Conservation (phyloP, 768 basidiomycete species). For the Pulveroboletus sp. region DNA sequence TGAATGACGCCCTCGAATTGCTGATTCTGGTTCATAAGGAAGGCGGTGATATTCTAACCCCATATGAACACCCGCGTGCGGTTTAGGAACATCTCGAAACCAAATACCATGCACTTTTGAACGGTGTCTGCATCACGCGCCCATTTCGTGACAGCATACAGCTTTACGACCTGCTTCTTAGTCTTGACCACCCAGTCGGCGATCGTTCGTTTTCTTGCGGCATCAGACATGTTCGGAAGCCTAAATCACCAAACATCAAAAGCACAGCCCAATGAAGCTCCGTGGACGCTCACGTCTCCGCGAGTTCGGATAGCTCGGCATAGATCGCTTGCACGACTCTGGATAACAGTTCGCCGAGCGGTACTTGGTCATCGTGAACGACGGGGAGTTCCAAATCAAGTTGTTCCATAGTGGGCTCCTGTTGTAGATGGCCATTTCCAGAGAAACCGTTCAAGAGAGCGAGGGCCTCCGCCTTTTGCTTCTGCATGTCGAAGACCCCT, state of each 20-base stretch:
- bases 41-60: slow-evolving; percentile 76
- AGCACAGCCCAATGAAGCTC: not conserved
- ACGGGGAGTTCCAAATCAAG: slow-evolving; percentile 71
- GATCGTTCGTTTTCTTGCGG: slow-evolving; percentile 70
- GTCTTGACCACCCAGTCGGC: slow-evolving; percentile 90
- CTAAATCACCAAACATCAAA: slow-evolving; percentile 29
- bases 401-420: slow-evolving; percentile 44
- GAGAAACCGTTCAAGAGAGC: slow-evolving; percentile 26
- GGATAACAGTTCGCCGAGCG: slow-evolving; percentile 68
- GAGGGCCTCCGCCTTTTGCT: slow-evolving; percentile 29
- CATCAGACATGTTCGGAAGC: slow-evolving; percentile 80
- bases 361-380: slow-evolving; percentile 69
- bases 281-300: slow-evolving; percentile 66
- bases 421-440: slow-evolving; percentile 34
- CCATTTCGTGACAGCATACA: slow-evolving; percentile 87
- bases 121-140: slow-evolving; percentile 76
- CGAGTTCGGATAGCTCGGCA: slow-evolving; percentile 74
- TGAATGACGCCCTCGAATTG: slow-evolving; percentile 72
- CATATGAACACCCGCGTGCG: not conserved
- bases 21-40: slow-evolving; percentile 78
- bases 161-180: slow-evolving; percentile 84
- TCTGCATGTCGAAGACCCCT: slow-evolving; percentile 22
- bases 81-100: not conserved
- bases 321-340: slow-evolving; percentile 76
- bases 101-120: slow-evolving; percentile 77